Base-by-base conservation (phyloP, 1,284 basidiomycete genomes). In the Sporisorium exsertum region DNA sequence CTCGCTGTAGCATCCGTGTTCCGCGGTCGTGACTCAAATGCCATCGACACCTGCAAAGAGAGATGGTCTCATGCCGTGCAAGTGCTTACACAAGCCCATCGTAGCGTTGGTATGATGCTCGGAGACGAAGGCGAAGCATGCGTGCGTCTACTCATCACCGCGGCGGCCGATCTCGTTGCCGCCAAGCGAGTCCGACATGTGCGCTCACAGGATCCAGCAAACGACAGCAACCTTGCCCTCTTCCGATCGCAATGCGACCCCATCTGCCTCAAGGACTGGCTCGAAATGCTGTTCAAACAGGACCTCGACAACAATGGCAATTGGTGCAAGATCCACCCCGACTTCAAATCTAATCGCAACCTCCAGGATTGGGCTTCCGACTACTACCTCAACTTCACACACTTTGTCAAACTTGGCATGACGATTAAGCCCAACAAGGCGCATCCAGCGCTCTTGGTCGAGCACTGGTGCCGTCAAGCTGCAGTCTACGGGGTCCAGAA, bases 51-150 rank as follows among this genome's bases (percentile, higher is more conserved):
- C 5, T 60, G 58, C 42, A n/a, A 43, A 43, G 18, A n/a, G 18
- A n/a, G n/a, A 43, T 43, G 42, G 42, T 43, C 42, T 20, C 37
- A 52, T 12, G 37, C 42, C 26, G 50, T 60, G 18, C 12, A 24
- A 10, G 40, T 24, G 7, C 47, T 60, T 22, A 50, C 58, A 6
- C 1, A 33, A 24, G 49, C 58, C 1, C 58, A 52, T 27, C 49
- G 50, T 27, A 60, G 49, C 58, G 49, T 52, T 35, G 51, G 58
- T n/a, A 26, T 61, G 16, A 54, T 61, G 58, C 58, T 56, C n/a
- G 54, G 54, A 13, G 42, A 55, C 12, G 53, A 55, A 40, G 53
- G 53, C 40, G 74, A 77, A 32, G 76, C 76, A 58, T 78, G 75
- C 46, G 64, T 78, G 1, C 72, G 69, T 32, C 51, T 60, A 20